These are phyloP conservation scores for Thymus mandschuricus DNA, from an alignment of 257 asterid species.

Conservation along the genomic window DNA sequence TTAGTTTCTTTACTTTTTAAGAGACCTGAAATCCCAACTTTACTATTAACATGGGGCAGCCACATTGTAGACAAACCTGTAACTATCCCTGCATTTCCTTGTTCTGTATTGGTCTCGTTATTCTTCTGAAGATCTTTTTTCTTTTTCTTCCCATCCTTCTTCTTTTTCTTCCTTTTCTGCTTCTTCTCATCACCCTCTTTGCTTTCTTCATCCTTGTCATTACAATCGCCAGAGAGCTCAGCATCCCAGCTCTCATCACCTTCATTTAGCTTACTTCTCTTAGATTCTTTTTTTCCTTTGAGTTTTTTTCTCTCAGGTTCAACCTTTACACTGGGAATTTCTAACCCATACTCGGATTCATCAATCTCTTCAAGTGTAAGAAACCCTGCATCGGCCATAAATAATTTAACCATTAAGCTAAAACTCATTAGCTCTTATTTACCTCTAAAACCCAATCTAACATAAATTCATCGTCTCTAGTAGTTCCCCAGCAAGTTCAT, in stretches of 20 bases:
- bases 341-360: slow-evolving; percentile 70
- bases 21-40: neutral
- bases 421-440: neutral
- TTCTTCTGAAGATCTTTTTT: slow-evolving; percentile 37
- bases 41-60: slow-evolving; percentile 8
- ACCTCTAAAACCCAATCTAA: too few species aligned
- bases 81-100: slow-evolving; percentile 39
- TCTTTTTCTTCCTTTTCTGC: slow-evolving; percentile 49
- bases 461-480: neutral
- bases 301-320: slow-evolving; percentile 34
- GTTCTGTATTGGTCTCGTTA: slow-evolving; percentile 33
- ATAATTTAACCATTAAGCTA: slow-evolving; percentile 3
- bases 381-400: slow-evolving; percentile 61
- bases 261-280: slow-evolving; percentile 44
- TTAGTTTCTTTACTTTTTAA: neutral
- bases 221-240: slow-evolving; percentile 38
- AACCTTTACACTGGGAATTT: slow-evolving; percentile 43
- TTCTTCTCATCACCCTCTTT: slow-evolving; percentile 39
- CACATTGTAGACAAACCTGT: slow-evolving; percentile 52
- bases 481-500: neutral
- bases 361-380: slow-evolving; percentile 89
- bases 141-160: slow-evolving; percentile 43
- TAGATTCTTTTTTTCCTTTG: slow-evolving; percentile 41
- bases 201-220: slow-evolving; percentile 32
- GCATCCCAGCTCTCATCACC: slow-evolving; percentile 38